Evolutionary conservation across 257 asterid species (phyloP).

Genomic region (Solanum piurae): DNA sequence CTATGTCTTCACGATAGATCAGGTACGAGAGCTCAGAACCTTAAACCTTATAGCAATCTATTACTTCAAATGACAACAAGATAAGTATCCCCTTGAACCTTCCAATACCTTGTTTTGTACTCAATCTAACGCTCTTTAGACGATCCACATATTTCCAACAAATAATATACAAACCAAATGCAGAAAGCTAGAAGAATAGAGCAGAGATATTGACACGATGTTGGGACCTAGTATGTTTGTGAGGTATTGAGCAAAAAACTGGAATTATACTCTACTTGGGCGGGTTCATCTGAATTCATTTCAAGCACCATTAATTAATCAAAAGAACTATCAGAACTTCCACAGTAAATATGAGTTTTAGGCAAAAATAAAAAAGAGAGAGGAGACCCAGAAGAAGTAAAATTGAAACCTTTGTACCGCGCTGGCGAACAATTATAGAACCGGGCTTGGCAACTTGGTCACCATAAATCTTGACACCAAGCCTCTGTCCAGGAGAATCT

Average conservation of each 20-base stretch:
- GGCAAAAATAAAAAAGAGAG: neutral
- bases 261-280: neutral
- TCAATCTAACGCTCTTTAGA: neutral
- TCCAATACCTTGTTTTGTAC: neutral
- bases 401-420: conserved; percentile 76
- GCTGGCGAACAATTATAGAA: conserved; percentile 85
- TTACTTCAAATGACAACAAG: neutral
- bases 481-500: conserved; percentile 91
- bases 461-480: conserved; percentile 91
- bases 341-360: neutral
- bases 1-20: neutral
- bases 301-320: neutral
- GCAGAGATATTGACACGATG: neutral
- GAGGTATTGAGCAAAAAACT: neutral
- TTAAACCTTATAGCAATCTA: neutral
- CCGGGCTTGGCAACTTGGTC: conserved; percentile 89
- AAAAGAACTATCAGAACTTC: neutral
- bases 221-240: neutral
- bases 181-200: neutral
- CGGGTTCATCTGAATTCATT: neutral
- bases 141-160: neutral
- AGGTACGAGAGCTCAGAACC: neutral
- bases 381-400: neutral
- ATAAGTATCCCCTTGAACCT: neutral
- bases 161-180: neutral